Evolutionary conservation across 371 early-diverging fungal genomes (phyloP).

Genomic region (Mortierella sp.): DNA sequence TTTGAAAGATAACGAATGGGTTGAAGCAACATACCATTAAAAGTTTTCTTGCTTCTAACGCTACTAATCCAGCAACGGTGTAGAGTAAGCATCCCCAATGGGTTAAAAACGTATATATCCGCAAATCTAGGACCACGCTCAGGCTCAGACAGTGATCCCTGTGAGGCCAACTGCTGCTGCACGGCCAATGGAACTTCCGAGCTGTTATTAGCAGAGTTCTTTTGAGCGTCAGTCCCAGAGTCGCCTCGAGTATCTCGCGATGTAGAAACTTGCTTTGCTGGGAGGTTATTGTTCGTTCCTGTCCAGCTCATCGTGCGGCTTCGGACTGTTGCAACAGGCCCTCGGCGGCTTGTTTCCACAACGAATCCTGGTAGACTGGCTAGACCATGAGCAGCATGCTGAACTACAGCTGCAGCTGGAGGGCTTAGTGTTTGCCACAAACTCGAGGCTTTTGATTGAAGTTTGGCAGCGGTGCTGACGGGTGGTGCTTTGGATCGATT

Average conservation of each 20-base stretch:
- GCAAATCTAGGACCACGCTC: conserved; percentile 63
- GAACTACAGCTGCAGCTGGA: conserved; percentile 50
- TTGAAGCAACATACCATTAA: conserved; percentile 49
- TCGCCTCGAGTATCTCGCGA: conserved; percentile 13
- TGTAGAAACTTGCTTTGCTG: conserved; percentile 12
- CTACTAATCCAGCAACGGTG: conserved; percentile 74
- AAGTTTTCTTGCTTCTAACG: conserved; percentile 62
- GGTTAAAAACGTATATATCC: conserved; percentile 73
- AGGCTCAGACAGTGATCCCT: conserved; percentile 36
- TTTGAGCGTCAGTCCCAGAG: background rate
- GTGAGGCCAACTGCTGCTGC: conserved; percentile 49
- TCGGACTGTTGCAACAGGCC: conserved; percentile 47
- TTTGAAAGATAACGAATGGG: background rate
- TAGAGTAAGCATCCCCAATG: conserved; percentile 67
- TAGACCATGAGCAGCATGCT: conserved; percentile 52
- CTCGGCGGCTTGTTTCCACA: conserved; percentile 48
- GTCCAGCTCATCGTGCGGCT: conserved; percentile 55
- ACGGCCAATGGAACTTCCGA: conserved; percentile 38
- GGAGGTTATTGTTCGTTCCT: conserved; percentile 20
- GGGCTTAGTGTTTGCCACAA: conserved; percentile 55
- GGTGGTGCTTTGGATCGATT: conserved; percentile 56
- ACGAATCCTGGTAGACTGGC: conserved; percentile 54
- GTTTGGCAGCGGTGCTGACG: conserved; percentile 45
- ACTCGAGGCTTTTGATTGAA: conserved; percentile 49
- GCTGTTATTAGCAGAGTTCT: conserved; percentile 1